Percentiles rank a stretch among this genome's conserved stretches.
Conservation (phyloP, 345 rosid genomes). For the Draba incana region DNA sequence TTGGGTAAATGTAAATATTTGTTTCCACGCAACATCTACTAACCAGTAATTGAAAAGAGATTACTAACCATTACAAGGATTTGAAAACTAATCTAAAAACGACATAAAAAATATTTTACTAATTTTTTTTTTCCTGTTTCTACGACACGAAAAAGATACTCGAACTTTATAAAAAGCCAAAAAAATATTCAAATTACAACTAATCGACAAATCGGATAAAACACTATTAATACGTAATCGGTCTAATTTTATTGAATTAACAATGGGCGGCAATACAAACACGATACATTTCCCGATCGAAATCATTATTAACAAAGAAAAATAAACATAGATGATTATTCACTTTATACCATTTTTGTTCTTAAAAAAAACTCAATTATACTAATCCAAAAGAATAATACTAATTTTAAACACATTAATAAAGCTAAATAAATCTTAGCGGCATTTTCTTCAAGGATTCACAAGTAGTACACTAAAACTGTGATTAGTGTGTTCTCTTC, state of each 20-base stretch:
- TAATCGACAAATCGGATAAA: neutral
- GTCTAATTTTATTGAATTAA: neutral
- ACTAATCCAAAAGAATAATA: neutral
- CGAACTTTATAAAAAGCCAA: too few species aligned
- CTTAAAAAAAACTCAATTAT: neutral
- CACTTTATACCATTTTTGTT: too few species aligned
- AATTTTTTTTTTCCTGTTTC: too few species aligned
- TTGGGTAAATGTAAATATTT: too few species aligned
- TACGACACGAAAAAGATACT: neutral
- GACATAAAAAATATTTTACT: too few species aligned
- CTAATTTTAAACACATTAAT: neutral
- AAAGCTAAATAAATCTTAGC: conserved; percentile 20
- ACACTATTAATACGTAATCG: neutral
- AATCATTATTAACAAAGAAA: neutral
- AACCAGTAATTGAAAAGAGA: too few species aligned
- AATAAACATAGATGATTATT: neutral
- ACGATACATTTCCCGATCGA: neutral
- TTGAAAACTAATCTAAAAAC: too few species aligned
- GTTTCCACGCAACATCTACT: too few species aligned
- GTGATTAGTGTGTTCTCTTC: neutral
- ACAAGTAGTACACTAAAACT: neutral
- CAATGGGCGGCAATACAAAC: neutral
- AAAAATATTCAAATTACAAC: neutral
- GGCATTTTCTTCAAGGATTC: neutral
- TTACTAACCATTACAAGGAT: too few species aligned